Evolutionary conservation across 228 moss, liverwort and hornwort species (phyloP), one percentile per base, ranked within the genome.

Genomic region (Sphagnum magellanicum): DNA sequence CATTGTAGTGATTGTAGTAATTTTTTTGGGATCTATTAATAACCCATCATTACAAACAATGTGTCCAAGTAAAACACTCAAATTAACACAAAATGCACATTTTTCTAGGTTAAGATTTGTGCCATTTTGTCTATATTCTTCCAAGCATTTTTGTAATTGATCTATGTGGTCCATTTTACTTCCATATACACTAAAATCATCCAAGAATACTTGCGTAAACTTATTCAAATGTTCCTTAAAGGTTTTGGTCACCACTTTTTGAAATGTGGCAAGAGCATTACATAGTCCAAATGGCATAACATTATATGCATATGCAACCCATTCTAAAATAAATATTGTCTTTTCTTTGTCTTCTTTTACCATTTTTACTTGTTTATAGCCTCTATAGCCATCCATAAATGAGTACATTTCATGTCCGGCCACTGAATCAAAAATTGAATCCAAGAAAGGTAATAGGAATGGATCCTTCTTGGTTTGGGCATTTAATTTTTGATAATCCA

Each of bases 101-200:
- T 61, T 61, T n/a, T 61, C 1, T 15, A 16, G 61, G n/a, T 61
- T 61, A 16, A 61, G 15, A 7, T 16, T 61, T 5, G 17, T 15
- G 14, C 16, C 16, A n/a, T 15, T 15, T 32, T 9, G 6, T 7
- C 8, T 17, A n/a, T 16, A 61, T 0, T 61, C 11, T 17, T 10
- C 5, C 6, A 61, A n/a, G 9, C 61, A 61, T 32, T n/a, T 61
- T 7, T 15, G 5, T 5, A 61, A 15, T n/a, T 61, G 15, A 6
- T 0, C 0, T 0, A 61, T 1, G 0, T 61, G 13, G n/a, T 12
- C n/a, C 0, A 0, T 6, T 5, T 0, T 16, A 10, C 48, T 12
- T 8, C 53, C 58, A 47, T 32, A 58, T 6, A 47, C 48, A 47
- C 0, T 68, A 13, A 68, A 50, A 4, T 58, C 53, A 68, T 32